Evolutionary conservation across 495 filamentous ascomycete species (phyloP).

Genomic region (Aspergillus biplanus): DNA sequence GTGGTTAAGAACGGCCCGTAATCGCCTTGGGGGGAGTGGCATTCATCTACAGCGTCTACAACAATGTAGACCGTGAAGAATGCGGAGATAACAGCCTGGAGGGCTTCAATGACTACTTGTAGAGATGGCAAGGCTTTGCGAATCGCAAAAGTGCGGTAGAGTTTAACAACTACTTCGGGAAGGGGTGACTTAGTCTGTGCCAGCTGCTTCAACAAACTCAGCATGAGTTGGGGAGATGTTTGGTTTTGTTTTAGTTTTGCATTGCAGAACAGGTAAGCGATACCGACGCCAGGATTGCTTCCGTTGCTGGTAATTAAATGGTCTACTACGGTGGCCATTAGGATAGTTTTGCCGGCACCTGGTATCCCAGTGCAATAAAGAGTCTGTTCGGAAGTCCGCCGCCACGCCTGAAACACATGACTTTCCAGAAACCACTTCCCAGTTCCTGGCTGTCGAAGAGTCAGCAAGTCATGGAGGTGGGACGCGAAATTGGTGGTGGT

Average conservation of each 20-base stretch:
- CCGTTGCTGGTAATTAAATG: conserved; percentile 24
- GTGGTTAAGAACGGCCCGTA: conserved; percentile 14
- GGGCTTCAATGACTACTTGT: conserved; percentile 31
- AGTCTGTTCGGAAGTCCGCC: conserved; percentile 27
- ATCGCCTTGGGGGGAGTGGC: conserved; percentile 4
- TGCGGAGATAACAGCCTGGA: conserved; percentile 28
- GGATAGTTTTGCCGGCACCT: conserved; percentile 47
- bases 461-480: conserved; percentile 21
- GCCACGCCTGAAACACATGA: conserved; percentile 39
- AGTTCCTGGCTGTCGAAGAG: conserved; percentile 35
- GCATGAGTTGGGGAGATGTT: conserved; percentile 8
- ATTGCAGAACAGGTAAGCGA: conserved; percentile 45
- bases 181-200: conserved; percentile 19
- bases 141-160: conserved; percentile 24
- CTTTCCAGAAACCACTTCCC: conserved; percentile 49
- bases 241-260: conserved; percentile 26
- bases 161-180: conserved; percentile 25
- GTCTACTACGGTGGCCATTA: conserved; percentile 39
- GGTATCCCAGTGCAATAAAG: conserved; percentile 51
- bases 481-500: conserved; percentile 16
- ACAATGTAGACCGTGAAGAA: conserved; percentile 35
- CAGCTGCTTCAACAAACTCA: conserved; percentile 35
- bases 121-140: conserved; percentile 31
- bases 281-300: conserved; percentile 24
- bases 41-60: conserved; percentile 49